phyloP scores from a whole-genome alignment of 305 asterid species.

The Coffea humblotiana region DNA sequence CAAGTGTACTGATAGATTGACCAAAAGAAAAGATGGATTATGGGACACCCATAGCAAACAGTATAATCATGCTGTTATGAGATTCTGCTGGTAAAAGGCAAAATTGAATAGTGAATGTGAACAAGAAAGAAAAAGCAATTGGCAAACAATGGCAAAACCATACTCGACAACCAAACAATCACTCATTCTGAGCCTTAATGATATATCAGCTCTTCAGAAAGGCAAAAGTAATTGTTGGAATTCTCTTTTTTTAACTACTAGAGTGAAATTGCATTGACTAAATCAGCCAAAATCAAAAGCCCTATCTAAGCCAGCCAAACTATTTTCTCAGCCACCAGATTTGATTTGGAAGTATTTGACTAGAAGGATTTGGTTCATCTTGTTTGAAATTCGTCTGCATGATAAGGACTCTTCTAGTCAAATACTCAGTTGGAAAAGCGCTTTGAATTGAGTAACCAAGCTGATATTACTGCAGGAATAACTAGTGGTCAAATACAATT shows the following conservation, averaged over 20 bases:
- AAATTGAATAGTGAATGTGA: background rate
- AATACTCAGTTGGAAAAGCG: background rate
- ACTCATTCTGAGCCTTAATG: background rate
- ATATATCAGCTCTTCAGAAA: background rate
- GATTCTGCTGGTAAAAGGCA: background rate
- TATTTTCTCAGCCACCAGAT: background rate
- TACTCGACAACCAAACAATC: background rate
- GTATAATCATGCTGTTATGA: background rate
- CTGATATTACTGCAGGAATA: background rate
- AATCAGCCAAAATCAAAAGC: background rate
- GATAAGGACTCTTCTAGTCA: background rate
- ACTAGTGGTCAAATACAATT: background rate
- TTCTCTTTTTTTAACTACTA: background rate
- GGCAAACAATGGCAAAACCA: background rate
- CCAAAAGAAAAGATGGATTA: background rate
- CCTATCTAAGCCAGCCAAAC: background rate
- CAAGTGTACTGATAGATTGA: background rate
- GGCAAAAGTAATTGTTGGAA: background rate
- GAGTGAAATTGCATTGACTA: background rate
- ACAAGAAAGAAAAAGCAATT: background rate
- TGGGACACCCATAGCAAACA: background rate
- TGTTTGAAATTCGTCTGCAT: background rate
- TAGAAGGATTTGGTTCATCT: background rate
- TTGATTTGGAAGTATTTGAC: background rate
- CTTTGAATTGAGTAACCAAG: background rate